Evolutionary conservation across 139 green algal genomes (phyloP).

Genomic region (Ettlia oleoabundans): DNA sequence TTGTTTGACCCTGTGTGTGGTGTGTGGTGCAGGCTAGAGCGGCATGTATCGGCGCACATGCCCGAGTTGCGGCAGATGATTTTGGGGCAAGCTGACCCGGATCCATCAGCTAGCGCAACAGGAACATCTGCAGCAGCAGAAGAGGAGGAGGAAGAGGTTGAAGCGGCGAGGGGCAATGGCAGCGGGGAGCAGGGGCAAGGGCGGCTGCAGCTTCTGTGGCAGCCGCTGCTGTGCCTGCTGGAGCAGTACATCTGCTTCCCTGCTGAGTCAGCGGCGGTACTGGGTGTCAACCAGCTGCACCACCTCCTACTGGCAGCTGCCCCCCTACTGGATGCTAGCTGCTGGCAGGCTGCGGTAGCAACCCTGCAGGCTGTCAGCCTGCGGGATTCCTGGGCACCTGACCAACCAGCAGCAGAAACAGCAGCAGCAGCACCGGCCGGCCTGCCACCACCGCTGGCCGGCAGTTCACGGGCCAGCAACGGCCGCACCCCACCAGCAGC

Average conservation of each 20-base stretch:
- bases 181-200: background rate
- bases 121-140: background rate
- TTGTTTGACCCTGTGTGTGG: no score
- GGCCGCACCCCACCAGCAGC: background rate
- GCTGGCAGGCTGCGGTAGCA: background rate
- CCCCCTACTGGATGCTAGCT: background rate
- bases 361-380: conserved; percentile 16
- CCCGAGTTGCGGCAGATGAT: conserved; percentile 26
- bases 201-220: conserved; percentile 3
- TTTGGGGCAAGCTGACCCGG: background rate
- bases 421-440: background rate
- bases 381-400: background rate
- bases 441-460: background rate
- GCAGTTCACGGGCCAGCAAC: background rate
- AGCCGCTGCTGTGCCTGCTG: conserved; percentile 19
- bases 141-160: background rate
- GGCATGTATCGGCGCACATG: conserved; percentile 37
- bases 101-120: background rate
- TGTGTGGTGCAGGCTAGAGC: conserved; percentile 27
- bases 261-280: conserved; percentile 10
- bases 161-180: background rate
- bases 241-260: conserved; percentile 22
- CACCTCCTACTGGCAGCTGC: conserved; percentile 22
- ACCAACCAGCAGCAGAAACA: no score
- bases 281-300: conserved; percentile 38